Conservation (phyloP, 768 basidiomycete species). For the Collybia mongolica region DNA sequence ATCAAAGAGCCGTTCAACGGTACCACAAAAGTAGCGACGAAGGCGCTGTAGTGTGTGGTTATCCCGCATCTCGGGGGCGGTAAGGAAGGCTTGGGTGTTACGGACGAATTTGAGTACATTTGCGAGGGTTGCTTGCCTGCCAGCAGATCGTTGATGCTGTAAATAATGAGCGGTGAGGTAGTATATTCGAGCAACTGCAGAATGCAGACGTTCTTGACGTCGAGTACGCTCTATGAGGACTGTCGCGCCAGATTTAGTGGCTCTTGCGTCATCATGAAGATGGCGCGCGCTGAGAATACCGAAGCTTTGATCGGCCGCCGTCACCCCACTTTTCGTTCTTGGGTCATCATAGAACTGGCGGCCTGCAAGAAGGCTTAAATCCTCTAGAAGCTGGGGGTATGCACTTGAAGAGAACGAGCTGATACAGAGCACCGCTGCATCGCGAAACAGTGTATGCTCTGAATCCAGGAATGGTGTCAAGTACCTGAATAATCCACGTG, state of each 20-base stretch:
- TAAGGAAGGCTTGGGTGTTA: constrained; percentile 78
- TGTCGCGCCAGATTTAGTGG: constrained; percentile 41
- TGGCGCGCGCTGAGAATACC: constrained; percentile 49
- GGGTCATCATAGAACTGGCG: constrained; percentile 84
- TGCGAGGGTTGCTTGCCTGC: constrained; percentile 69
- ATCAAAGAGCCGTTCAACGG: constrained; percentile 84
- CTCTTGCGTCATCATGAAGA: constrained; percentile 58
- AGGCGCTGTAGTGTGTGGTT: constrained; percentile 77
- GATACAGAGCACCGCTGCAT: constrained; percentile 85
- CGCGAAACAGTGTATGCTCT: constrained; percentile 80
- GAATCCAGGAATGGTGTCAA: constrained; percentile 86
- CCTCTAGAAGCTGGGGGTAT: constrained; percentile 82
- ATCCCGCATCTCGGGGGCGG: constrained; percentile 67
- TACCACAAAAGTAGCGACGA: constrained; percentile 88
- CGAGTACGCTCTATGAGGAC: constrained; percentile 55
- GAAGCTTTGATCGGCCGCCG: constrained; percentile 34
- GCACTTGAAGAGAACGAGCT: constrained; percentile 79
- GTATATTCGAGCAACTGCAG: constrained; percentile 87
- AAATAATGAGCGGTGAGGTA: constrained; percentile 79
- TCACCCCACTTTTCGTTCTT: constrained; percentile 39
- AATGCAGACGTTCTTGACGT: constrained; percentile 76
- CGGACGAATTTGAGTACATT: constrained; percentile 86
- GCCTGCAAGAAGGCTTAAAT: constrained; percentile 75
- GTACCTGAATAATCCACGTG: constrained; percentile 80
- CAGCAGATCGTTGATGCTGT: constrained; percentile 65